Conservation (phyloP, 441 rosid species). For the Caryocar brasiliense region DNA sequence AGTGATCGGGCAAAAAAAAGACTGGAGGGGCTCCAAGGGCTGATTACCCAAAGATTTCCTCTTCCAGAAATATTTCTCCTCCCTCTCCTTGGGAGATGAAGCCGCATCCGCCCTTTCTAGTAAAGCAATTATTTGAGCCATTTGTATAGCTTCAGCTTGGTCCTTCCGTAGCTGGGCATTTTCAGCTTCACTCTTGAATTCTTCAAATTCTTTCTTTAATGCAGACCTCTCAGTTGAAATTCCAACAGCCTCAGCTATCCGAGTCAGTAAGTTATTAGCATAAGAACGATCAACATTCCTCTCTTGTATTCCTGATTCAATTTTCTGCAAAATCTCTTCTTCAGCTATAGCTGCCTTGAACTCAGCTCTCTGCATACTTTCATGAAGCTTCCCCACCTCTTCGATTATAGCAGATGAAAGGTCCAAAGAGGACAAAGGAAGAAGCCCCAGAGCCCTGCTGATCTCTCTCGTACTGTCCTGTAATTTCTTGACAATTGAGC, state of each 20-base stretch:
- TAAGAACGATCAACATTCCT: slow-evolving; percentile 46
- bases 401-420: slow-evolving; percentile 33
- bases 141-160: slow-evolving; percentile 62
- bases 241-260: slow-evolving; percentile 55
- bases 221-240: slow-evolving; percentile 40
- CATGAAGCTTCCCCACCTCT: slow-evolving; percentile 31
- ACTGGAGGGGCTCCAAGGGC: slow-evolving; percentile 48
- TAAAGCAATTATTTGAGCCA: slow-evolving; percentile 62
- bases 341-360: slow-evolving; percentile 47
- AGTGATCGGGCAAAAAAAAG: slow-evolving; percentile 63
- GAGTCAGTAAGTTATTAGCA: slow-evolving; percentile 39
- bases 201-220: slow-evolving; percentile 43
- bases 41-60: slow-evolving; percentile 53
- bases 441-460: slow-evolving; percentile 39
- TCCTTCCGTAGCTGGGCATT: slow-evolving; percentile 43
- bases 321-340: slow-evolving; percentile 50
- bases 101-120: slow-evolving; percentile 62
- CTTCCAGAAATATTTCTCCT: slow-evolving; percentile 39
- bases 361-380: slow-evolving; percentile 46
- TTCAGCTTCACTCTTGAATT: slow-evolving; percentile 53
- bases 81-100: slow-evolving; percentile 43
- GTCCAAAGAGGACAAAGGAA: slow-evolving; percentile 46
- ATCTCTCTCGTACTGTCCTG: slow-evolving; percentile 33
- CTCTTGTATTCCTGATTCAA: slow-evolving; percentile 57
- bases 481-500: slow-evolving; percentile 30